Conservation (phyloP, 345 rosid genomes). For the Populus davidiana region DNA sequence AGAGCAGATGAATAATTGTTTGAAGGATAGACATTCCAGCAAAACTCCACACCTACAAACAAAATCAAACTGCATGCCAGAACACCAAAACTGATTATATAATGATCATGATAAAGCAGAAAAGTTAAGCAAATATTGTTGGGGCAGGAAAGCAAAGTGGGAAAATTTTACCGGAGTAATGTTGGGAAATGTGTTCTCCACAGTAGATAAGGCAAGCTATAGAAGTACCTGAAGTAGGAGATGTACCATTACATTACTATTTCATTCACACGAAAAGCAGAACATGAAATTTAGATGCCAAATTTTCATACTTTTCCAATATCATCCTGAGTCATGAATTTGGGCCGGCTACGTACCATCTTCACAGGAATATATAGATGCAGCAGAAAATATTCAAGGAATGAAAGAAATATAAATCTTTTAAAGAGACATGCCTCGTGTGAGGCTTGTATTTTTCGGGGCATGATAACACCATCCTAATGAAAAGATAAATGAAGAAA, state of each 20-base stretch:
- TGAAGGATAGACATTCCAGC: constrained; percentile 96
- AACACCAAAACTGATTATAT: too few relatives aligned
- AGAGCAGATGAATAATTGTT: constrained; percentile 57
- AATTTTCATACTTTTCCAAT: not conserved
- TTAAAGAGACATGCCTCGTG: too few relatives aligned
- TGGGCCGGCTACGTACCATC: too few relatives aligned
- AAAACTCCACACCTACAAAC: constrained; percentile 65
- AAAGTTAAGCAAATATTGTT: not conserved
- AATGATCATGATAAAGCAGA: not conserved
- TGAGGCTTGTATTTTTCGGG: too few relatives aligned
- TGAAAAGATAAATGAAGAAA: too few relatives aligned
- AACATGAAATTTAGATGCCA: not conserved
- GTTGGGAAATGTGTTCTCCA: constrained; percentile 78
- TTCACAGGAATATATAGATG: not conserved
- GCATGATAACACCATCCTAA: too few relatives aligned
- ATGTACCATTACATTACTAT: not conserved
- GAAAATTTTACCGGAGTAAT: constrained; percentile 51
- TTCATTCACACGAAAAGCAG: not conserved
- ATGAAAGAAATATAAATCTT: too few relatives aligned
- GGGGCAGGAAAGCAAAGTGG: not conserved
- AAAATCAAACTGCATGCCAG: constrained; percentile 46
- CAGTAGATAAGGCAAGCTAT: constrained; percentile 70
- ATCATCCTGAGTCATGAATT: not conserved
- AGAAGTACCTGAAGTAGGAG: constrained; percentile 67
- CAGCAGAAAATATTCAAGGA: too few relatives aligned